phyloP scores from a whole-genome alignment of 2,329 filamentous ascomycete genomes.

The Cytospora schulzeri region DNA sequence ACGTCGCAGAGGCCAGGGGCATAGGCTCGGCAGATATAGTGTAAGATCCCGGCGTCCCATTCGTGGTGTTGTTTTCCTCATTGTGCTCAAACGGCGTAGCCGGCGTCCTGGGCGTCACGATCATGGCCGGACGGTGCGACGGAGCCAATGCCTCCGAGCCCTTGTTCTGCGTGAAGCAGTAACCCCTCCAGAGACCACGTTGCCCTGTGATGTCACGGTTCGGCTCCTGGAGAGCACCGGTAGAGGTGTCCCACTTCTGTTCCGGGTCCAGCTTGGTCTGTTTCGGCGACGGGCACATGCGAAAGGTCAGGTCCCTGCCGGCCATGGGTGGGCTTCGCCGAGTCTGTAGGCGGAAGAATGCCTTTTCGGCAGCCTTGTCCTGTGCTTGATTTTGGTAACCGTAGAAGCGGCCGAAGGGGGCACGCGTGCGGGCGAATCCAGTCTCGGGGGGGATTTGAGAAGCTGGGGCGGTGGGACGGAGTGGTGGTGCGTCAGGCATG shows the following conservation, averaged over 20 bases:
- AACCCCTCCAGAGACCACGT: slow-evolving; percentile 76
- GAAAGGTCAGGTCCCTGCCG: slow-evolving; percentile 77
- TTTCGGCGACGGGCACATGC: slow-evolving; percentile 80
- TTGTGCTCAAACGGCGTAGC: slow-evolving; percentile 38
- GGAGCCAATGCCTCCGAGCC: slow-evolving; percentile 43
- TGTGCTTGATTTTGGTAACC: slow-evolving; percentile 40
- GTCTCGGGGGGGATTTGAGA: slow-evolving; percentile 45
- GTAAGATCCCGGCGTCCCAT: slow-evolving; percentile 36
- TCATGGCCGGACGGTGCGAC: slow-evolving; percentile 50
- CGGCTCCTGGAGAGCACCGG: slow-evolving; percentile 47
- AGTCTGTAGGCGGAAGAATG: slow-evolving; percentile 52
- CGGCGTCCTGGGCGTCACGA: slow-evolving; percentile 52
- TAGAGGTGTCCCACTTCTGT: slow-evolving; percentile 59
- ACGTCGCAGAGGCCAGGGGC: slow-evolving; percentile 12
- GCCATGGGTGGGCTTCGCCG: slow-evolving; percentile 78
- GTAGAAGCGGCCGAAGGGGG: slow-evolving; percentile 40
- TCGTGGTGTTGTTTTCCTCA: slow-evolving; percentile 48
- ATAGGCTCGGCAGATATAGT: slow-evolving; percentile 46
- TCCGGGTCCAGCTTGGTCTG: slow-evolving; percentile 82
- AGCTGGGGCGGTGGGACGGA: slow-evolving; percentile 27
- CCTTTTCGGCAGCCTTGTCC: slow-evolving; percentile 50
- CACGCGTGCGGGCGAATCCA: slow-evolving; percentile 41
- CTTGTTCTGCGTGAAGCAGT: slow-evolving; percentile 53
- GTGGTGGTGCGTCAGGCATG: slow-evolving; percentile 35
- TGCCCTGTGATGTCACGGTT: slow-evolving; percentile 59